A percentile compares a stretch with the other conserved stretches of the same genome.
These are phyloP conservation scores for Xanthoconium separans DNA, from an alignment of 1,284 basidiomycete species.

Conservation along the genomic window DNA sequence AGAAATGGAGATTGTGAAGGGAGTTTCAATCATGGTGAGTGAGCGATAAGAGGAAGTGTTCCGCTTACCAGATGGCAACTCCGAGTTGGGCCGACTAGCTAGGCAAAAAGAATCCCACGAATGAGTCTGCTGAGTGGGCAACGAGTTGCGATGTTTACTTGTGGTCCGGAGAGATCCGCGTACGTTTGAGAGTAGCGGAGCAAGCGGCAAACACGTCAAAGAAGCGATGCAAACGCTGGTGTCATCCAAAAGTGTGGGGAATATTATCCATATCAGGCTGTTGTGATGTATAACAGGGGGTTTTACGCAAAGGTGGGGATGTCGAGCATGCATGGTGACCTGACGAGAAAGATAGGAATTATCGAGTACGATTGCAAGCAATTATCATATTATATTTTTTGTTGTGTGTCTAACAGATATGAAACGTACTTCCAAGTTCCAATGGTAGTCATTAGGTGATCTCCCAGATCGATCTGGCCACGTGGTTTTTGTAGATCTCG, in stretches of 20 bases:
- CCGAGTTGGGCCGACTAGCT: too few species aligned
- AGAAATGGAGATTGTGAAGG: conserved; percentile 34
- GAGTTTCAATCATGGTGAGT: conserved; percentile 13
- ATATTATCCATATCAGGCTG: conserved; percentile 3
- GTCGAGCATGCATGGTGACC: too few species aligned
- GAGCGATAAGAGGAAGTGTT: too few species aligned
- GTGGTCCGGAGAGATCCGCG: background rate
- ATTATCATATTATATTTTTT: too few species aligned
- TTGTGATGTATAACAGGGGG: conserved; percentile 10
- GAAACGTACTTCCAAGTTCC: too few species aligned
- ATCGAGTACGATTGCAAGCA: too few species aligned
- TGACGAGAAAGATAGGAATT: too few species aligned
- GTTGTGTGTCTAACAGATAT: too few species aligned
- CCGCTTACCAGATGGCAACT: too few species aligned
- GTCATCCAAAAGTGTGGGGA: conserved; percentile 1
- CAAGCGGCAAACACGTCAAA: background rate
- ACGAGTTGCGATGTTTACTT: background rate
- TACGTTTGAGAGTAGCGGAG: background rate
- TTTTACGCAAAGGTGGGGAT: background rate
- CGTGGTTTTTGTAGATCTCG: conserved; percentile 31
- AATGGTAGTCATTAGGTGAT: conserved; percentile 8
- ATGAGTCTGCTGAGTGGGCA: background rate
- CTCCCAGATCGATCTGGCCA: conserved; percentile 29
- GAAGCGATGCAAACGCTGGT: too few species aligned
- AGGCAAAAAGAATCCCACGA: background rate